Evolutionary conservation across 306 rosid genomes (phyloP).

Genomic region (Aeschynomene evenia): DNA sequence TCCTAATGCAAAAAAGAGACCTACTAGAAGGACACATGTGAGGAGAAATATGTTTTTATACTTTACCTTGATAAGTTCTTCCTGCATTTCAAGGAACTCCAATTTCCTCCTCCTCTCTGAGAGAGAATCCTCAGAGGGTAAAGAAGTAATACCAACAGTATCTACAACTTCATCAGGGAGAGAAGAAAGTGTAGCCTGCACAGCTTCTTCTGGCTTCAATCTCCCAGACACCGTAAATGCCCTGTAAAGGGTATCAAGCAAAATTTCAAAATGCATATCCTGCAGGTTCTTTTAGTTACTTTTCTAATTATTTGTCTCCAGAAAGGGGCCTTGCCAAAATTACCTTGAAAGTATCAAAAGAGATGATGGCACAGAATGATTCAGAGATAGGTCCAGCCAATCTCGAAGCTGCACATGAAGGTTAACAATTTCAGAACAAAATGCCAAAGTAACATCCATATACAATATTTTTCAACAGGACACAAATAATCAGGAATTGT

Average conservation of each 20-base stretch:
- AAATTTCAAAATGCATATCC: slow-evolving; percentile 30
- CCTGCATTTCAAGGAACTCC: slow-evolving; percentile 94
- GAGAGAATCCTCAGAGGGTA: slow-evolving; percentile 89
- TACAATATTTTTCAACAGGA: slow-evolving; percentile 29
- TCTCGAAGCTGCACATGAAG: slow-evolving; percentile 71
- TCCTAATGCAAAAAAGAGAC: slow-evolving; percentile 28
- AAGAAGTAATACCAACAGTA: slow-evolving; percentile 80
- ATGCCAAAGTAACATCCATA: slow-evolving; percentile 17
- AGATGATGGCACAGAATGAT: slow-evolving; percentile 90
- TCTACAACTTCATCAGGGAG: slow-evolving; percentile 97
- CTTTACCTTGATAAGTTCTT: slow-evolving; percentile 84
- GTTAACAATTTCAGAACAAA: slow-evolving; percentile 18
- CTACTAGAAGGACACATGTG: slow-evolving; percentile 3
- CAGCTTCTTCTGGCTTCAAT: slow-evolving; percentile 83
- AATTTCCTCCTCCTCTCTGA: slow-evolving; percentile 91
- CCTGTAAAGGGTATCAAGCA: slow-evolving; percentile 44
- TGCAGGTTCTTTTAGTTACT: neutral
- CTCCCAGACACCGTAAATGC: slow-evolving; percentile 85
- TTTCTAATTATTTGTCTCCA: neutral
- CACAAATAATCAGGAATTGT: slow-evolving; percentile 18
- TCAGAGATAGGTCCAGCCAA: slow-evolving; percentile 97
- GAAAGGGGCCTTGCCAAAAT: slow-evolving; percentile 10
- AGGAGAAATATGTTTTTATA: slow-evolving; percentile 12
- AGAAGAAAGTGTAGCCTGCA: slow-evolving; percentile 87
- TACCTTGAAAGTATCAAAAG: slow-evolving; percentile 98